Evolutionary conservation across 1,139 yeast genomes (phyloP).

Genomic region (Cylindricascospora bacillispora): DNA sequence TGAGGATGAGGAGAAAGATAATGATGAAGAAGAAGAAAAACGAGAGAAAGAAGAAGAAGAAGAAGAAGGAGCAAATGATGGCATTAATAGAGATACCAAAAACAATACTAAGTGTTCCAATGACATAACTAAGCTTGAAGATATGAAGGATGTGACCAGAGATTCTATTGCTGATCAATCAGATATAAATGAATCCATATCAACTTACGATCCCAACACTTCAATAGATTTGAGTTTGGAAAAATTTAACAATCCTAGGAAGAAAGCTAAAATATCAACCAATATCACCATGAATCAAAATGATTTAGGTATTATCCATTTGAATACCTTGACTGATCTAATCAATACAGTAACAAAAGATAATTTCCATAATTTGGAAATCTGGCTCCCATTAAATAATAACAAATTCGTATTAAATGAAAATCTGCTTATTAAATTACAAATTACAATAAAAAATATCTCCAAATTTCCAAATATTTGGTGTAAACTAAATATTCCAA

Average conservation of each 20-base stretch:
- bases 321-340: slow-evolving; percentile 9
- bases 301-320: slow-evolving; percentile 12
- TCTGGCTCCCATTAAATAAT: slow-evolving; percentile 11
- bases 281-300: slow-evolving; percentile 14
- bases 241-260: slow-evolving; percentile 2
- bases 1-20: neutral
- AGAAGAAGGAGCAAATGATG: neutral
- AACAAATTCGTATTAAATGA: slow-evolving; percentile 8
- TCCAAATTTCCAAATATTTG: slow-evolving; percentile 7
- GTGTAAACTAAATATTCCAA: slow-evolving; percentile 6
- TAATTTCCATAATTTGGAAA: too few species aligned
- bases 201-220: too few species aligned
- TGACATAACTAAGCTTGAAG: neutral
- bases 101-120: neutral
- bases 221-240: too few species aligned
- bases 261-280: slow-evolving; percentile 11
- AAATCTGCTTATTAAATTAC: slow-evolving; percentile 9
- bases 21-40: neutral
- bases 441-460: slow-evolving; percentile 13
- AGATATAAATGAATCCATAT: neutral
- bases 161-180: neutral
- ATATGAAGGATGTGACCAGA: neutral
- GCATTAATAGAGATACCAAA: neutral
- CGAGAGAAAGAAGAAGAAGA: slow-evolving; percentile 1
- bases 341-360: slow-evolving; percentile 3